Evolutionary conservation across 176 grass and related monocot genomes (phyloP).

Genomic region (Aegilops bicornis): DNA sequence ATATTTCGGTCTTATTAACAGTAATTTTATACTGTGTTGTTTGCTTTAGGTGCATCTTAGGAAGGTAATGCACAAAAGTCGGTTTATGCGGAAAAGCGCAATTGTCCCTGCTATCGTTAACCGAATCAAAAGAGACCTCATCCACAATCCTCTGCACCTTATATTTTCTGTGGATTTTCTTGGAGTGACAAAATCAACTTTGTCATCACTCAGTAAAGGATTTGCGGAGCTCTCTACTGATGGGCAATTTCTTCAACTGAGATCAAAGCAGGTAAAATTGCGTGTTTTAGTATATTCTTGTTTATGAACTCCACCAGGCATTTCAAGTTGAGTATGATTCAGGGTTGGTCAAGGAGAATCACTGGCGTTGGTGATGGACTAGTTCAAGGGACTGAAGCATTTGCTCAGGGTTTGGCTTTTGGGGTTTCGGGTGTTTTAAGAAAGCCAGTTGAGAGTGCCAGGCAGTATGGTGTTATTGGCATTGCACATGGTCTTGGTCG

Average conservation of each 20-base stretch:
- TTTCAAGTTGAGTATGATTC: constrained; percentile 31
- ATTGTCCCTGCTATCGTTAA: constrained; percentile 79
- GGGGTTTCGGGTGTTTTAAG: constrained; percentile 93
- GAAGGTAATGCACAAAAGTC: constrained; percentile 82
- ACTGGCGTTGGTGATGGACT: constrained; percentile 91
- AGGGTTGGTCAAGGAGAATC: constrained; percentile 86
- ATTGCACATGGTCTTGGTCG: constrained; percentile 89
- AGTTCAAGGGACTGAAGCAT: constrained; percentile 91
- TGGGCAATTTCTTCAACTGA: constrained; percentile 89
- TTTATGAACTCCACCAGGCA: constrained; percentile 20
- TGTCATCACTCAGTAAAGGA: constrained; percentile 96
- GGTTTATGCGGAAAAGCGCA: constrained; percentile 84
- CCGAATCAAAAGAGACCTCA: constrained; percentile 86
- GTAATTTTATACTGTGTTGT: constrained; percentile 1
- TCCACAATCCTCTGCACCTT: constrained; percentile 97
- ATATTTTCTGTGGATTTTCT: constrained; percentile 93
- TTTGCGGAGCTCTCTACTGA: constrained; percentile 97
- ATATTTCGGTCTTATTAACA: constrained; percentile 1
- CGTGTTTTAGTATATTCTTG: constrained; percentile 17
- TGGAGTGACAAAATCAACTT: constrained; percentile 95
- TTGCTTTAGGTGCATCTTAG: constrained; percentile 80
- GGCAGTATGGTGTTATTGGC: constrained; percentile 83
- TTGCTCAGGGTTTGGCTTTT: constrained; percentile 97
- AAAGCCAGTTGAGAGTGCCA: constrained; percentile 89
- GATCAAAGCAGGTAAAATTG: constrained; percentile 86